Evolutionary conservation across 2,329 filamentous ascomycete genomes (phyloP).

Genomic region (Rutstroemia sp.): DNA sequence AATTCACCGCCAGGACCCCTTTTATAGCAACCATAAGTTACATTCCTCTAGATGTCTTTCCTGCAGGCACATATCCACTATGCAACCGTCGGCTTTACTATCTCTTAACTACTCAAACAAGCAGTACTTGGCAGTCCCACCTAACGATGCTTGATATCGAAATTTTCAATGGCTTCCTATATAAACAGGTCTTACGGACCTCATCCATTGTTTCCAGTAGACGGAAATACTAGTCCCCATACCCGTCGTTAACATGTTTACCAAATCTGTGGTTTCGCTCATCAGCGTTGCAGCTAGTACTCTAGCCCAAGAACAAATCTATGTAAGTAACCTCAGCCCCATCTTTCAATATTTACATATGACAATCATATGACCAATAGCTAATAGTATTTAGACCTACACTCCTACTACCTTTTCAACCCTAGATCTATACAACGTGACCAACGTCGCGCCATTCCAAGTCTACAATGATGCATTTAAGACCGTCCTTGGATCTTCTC

Average conservation of each 20-base stretch:
- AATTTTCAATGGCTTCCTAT: no score
- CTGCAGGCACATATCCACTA: background rate
- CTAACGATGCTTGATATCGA: background rate
- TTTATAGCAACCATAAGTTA: no score
- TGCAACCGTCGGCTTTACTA: no score
- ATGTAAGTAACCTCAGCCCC: background rate
- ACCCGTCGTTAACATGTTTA: background rate
- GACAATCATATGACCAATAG: background rate
- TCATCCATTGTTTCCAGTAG: background rate
- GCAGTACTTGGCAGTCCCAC: background rate
- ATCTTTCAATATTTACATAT: no score
- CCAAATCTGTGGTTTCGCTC: background rate
- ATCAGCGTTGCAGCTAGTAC: background rate
- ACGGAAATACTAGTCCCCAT: background rate
- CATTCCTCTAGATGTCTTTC: no score
- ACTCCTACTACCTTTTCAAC: background rate
- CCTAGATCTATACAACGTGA: constrained; percentile 6
- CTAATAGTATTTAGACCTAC: constrained; percentile 2
- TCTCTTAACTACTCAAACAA: background rate
- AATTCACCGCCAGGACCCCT: no score
- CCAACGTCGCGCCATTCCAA: constrained; percentile 28
- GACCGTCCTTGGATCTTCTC: constrained; percentile 37
- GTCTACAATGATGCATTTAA: constrained; percentile 45
- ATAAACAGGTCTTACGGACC: background rate
- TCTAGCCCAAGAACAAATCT: constrained; percentile 2